A percentile compares a stretch with the other conserved stretches of the same genome.
Evolutionary conservation across 306 rosid genomes (phyloP).

Genomic region (Trichosanthes cucumerina): DNA sequence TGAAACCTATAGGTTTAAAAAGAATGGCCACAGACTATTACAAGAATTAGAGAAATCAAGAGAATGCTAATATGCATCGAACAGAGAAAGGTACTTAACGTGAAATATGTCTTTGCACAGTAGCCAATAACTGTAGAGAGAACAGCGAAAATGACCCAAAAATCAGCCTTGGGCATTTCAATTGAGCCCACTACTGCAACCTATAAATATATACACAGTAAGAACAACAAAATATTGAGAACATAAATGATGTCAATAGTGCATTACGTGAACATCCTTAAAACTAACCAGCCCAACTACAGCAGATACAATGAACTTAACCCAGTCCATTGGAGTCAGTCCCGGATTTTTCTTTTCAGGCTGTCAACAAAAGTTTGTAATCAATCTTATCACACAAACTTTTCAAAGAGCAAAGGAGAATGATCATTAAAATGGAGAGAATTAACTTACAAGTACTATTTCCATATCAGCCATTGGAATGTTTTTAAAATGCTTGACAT

Average conservation of each 20-base stretch:
- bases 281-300: constrained; percentile 82
- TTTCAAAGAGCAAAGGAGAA: neutral
- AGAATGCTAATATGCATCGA: neutral
- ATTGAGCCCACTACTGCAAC: constrained; percentile 78
- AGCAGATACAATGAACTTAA: constrained; percentile 76
- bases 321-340: constrained; percentile 99
- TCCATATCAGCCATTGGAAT: constrained; percentile 99
- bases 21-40: constrained; percentile 3
- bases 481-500: constrained; percentile 74
- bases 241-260: constrained; percentile 7
- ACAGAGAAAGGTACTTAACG: constrained; percentile 35
- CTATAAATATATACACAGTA: constrained; percentile 29
- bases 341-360: constrained; percentile 98
- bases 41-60: neutral
- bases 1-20: constrained; percentile 49
- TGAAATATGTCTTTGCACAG: constrained; percentile 83
- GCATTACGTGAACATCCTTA: neutral
- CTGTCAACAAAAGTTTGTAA: constrained; percentile 33
- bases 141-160: constrained; percentile 73
- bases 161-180: constrained; percentile 78
- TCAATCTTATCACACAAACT: constrained; percentile 14
- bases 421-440: neutral
- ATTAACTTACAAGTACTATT: constrained; percentile 75
- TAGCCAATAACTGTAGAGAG: constrained; percentile 81
- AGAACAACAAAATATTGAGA: constrained; percentile 14